Evolutionary conservation across 2,329 filamentous ascomycete genomes (phyloP), one percentile per base, ranked within the genome.

Genomic region (Fusarium xylarioides): DNA sequence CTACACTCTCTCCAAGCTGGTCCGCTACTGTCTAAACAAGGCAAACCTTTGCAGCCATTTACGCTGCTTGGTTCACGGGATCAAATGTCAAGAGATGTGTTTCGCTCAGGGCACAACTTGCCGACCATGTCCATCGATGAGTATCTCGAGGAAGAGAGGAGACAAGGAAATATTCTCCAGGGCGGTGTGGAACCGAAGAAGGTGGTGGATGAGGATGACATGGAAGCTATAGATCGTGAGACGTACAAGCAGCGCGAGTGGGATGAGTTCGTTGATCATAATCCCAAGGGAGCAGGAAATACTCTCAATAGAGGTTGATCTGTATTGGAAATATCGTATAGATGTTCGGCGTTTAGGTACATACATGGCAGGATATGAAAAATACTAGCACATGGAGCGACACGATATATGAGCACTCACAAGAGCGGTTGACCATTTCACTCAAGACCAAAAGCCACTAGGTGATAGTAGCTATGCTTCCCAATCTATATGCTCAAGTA

Each of bases 61-160:
- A 98, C 95, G 3, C 86, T 99, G 28, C 86, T 97, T 9, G 91
- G 92, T 66, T 92, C 88, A 74, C 89, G 96, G 42, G 90, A 94
- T 70, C 91, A 94, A 69, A 82, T 97, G 66, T 89, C 91, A 68
- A 87, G 91, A 66, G 92, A 92, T 6, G 95, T 99, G 1, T 99
- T 99, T 82, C 89, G 93, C 62, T 90, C 94, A 1, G 94, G 96
- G 12, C 96, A 99, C 81, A 98, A 94, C 82, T 84, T 99, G 66
- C 96, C 96, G 2, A 98, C 96, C 7, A 98, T 99, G 96, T 93
- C 91, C 4, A 98, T 99, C 70, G 96, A 99, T 76, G 96, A 99
- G 84, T 99, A 98, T 79, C 86, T 99, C 21, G 96, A 97, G 58
- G 95, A 98, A 82, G 96, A 98, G 84, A 89, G 89, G 79, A 88